Percentiles rank a stretch among this genome's conserved stretches.
These are phyloP conservation scores for Aschersonia sp. DNA, from an alignment of 2,329 filamentous ascomycete genomes.

Conservation along the genomic window DNA sequence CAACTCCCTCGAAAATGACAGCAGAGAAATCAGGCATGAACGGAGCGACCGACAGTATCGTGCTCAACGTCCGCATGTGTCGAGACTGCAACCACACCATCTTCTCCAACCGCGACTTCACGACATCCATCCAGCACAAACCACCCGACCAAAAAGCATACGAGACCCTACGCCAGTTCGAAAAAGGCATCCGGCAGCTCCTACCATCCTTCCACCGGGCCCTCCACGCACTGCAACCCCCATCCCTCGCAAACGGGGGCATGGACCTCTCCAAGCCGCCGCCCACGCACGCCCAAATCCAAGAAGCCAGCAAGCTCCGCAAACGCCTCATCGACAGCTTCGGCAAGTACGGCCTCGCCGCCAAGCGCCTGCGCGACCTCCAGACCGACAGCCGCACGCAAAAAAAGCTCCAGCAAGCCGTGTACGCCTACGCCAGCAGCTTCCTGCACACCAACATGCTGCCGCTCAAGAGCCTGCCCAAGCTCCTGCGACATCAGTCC, in stretches of 20 bases:
- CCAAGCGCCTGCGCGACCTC: conserved; percentile 67
- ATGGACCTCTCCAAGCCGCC: conserved; percentile 25
- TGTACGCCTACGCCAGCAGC: conserved; percentile 67
- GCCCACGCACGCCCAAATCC: conserved; percentile 51
- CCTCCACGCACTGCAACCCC: conserved; percentile 53
- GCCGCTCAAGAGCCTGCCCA: conserved; percentile 62
- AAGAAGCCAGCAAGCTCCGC: conserved; percentile 79
- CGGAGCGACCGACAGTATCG: conserved; percentile 34
- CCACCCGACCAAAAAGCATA: conserved; percentile 69
- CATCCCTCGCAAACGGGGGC: conserved; percentile 22
- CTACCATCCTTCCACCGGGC: conserved; percentile 75
- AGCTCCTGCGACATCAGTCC: conserved; percentile 39
- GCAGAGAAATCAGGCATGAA: conserved; percentile 25
- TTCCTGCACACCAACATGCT: conserved; percentile 89
- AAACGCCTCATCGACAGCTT: conserved; percentile 83
- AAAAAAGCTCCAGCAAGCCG: conserved; percentile 59
- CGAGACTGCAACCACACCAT: conserved; percentile 61
- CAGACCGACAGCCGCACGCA: conserved; percentile 61
- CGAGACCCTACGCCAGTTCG: conserved; percentile 72
- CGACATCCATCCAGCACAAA: conserved; percentile 50
- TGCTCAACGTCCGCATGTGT: conserved; percentile 80
- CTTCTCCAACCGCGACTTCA: conserved; percentile 61
- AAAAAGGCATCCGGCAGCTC: conserved; percentile 69
- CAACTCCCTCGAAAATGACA: conserved; percentile 11
- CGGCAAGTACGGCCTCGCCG: conserved; percentile 71